These are phyloP conservation scores for Rhizopus stolonifer DNA, from an alignment of 371 early-diverging fungal species.

Conservation along the genomic window DNA sequence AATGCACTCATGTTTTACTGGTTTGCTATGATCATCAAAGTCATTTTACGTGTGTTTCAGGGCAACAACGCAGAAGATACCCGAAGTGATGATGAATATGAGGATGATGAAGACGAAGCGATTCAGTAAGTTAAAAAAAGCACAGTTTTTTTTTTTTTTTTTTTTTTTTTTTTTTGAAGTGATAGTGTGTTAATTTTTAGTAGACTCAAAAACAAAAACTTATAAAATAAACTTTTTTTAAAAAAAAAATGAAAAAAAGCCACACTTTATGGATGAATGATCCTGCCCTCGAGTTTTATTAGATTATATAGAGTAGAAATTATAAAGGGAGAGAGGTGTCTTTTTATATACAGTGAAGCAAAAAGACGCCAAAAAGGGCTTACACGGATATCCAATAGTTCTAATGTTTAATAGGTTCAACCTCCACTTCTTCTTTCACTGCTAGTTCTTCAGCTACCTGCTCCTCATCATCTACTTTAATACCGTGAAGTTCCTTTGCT, in stretches of 20 bases:
- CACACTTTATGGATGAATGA: no score
- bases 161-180: no score
- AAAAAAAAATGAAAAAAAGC: no score
- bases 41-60: constrained; percentile 63
- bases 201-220: no score
- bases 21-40: constrained; percentile 70
- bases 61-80: constrained; percentile 71
- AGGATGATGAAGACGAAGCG: constrained; percentile 14
- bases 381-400: background rate
- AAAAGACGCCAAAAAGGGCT: constrained; percentile 1
- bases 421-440: background rate
- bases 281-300: no score
- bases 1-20: constrained; percentile 75
- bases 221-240: no score
- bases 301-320: no score
- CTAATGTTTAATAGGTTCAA: background rate
- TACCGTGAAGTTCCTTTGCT: constrained; percentile 9
- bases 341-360: constrained; percentile 2
- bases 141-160: no score
- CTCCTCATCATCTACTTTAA: background rate
- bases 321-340: no score
- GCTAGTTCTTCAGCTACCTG: background rate
- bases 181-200: no score
- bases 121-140: no score
- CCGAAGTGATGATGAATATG: constrained; percentile 66